phyloP scores from a whole-genome alignment of 441 rosid species.

The Adansonia rubrostipa region DNA sequence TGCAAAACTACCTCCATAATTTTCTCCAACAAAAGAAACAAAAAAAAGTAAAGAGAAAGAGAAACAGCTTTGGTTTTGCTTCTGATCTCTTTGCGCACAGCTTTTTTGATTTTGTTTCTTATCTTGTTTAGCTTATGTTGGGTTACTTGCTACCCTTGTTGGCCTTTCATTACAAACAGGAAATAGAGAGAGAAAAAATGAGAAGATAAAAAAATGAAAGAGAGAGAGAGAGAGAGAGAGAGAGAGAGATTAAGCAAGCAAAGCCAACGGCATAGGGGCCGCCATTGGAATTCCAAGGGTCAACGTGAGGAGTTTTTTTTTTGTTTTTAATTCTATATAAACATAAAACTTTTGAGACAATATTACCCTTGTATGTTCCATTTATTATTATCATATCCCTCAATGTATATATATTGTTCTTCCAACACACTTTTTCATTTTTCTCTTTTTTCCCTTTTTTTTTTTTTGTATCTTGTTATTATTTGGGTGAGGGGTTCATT shows the following conservation, averaged over 20 bases:
- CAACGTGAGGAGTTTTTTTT: slow-evolving; percentile 52
- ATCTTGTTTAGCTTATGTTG: slow-evolving; percentile 44
- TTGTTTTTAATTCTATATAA: not conserved
- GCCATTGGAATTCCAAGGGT: slow-evolving; percentile 86
- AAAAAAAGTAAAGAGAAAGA: slow-evolving; percentile 29
- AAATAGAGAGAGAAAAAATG: slow-evolving; percentile 15
- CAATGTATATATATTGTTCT: not conserved
- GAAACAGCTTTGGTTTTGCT: slow-evolving; percentile 25
- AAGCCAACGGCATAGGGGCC: slow-evolving; percentile 54
- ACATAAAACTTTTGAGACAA: slow-evolving; percentile 25
- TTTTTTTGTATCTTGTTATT: not conserved
- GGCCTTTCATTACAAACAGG: slow-evolving; percentile 46
- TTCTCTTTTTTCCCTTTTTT: too few species aligned
- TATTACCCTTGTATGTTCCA: slow-evolving; percentile 33
- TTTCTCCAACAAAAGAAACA: not conserved
- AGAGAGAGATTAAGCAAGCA: slow-evolving; percentile 24
- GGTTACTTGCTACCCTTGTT: slow-evolving; percentile 47
- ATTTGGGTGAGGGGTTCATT: not conserved
- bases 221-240: not conserved
- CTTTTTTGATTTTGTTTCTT: slow-evolving; percentile 41
- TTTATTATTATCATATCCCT: slow-evolving; percentile 6
- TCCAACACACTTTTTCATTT: not conserved
- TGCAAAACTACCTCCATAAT: slow-evolving; percentile 17
- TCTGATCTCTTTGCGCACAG: slow-evolving; percentile 13
- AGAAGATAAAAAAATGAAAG: not conserved